Conservation (phyloP, 805 yeast genomes). For the Kuraishia piskuri region DNA sequence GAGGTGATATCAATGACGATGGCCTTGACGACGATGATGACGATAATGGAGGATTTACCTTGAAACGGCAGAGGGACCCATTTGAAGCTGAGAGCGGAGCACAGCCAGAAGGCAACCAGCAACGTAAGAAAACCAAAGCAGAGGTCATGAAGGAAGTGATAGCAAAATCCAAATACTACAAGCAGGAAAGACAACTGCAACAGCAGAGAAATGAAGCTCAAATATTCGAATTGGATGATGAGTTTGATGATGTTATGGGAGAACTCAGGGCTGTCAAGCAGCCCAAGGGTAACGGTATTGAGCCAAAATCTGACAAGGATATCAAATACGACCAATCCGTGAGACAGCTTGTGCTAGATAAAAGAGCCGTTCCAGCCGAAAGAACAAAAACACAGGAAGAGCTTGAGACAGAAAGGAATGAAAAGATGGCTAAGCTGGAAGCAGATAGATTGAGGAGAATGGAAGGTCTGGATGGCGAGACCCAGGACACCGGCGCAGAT, state of each 20-base stretch:
- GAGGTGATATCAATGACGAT: constrained; percentile 46
- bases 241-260: constrained; percentile 60
- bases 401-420: constrained; percentile 47
- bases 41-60: constrained; percentile 21
- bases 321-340: constrained; percentile 58
- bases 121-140: constrained; percentile 66
- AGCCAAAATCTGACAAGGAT: constrained; percentile 32
- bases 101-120: constrained; percentile 18
- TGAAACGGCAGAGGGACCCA: constrained; percentile 21
- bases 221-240: constrained; percentile 63
- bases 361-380: constrained; percentile 74
- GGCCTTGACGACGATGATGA: constrained; percentile 27
- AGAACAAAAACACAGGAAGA: constrained; percentile 77
- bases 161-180: constrained; percentile 72
- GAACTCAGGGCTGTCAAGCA: constrained; percentile 30
- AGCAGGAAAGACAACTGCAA: constrained; percentile 63
- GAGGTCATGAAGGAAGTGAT: constrained; percentile 84
- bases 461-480: constrained; percentile 52
- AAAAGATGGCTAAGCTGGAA: constrained; percentile 54
- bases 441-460: constrained; percentile 63
- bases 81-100: constrained; percentile 19
- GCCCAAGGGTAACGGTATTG: constrained; percentile 15
- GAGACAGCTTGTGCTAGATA: constrained; percentile 57
- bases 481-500: constrained; percentile 46
- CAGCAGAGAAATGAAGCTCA: constrained; percentile 52